phyloP scores from a whole-genome alignment of 805 yeast genomes.

The Kurtzmaniella fragi region DNA sequence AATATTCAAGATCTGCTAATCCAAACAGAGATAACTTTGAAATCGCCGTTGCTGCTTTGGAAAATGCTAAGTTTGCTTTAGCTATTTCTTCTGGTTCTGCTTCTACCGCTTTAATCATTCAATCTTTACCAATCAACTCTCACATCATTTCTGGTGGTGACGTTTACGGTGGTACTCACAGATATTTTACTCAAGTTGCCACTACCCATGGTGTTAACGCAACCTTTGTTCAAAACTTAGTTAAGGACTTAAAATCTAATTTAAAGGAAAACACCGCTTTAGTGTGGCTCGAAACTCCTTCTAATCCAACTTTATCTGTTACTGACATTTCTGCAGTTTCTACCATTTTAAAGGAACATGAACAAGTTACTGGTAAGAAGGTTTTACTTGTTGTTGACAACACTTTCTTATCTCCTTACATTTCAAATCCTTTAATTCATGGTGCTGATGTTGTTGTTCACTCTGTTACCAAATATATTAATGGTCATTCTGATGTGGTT shows the following conservation, averaged over 20 bases:
- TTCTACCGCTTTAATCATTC: slow-evolving; percentile 71
- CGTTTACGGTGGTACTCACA: slow-evolving; percentile 88
- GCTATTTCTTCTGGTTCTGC: slow-evolving; percentile 88
- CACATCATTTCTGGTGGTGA: slow-evolving; percentile 80
- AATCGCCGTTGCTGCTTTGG: slow-evolving; percentile 72
- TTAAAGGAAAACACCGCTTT: slow-evolving; percentile 61
- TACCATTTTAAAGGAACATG: slow-evolving; percentile 42
- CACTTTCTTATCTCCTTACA: slow-evolving; percentile 83
- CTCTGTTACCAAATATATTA: slow-evolving; percentile 85
- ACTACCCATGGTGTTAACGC: slow-evolving; percentile 70
- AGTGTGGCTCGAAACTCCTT: slow-evolving; percentile 87
- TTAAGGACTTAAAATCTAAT: slow-evolving; percentile 50
- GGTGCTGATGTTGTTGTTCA: slow-evolving; percentile 90
- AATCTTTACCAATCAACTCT: slow-evolving; percentile 63
- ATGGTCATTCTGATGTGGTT: slow-evolving; percentile 90
- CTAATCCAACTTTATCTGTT: slow-evolving; percentile 79
- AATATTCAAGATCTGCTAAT: slow-evolving; percentile 80
- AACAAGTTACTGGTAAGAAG: slow-evolving; percentile 43
- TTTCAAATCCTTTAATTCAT: slow-evolving; percentile 74
- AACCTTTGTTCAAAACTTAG: slow-evolving; percentile 62
- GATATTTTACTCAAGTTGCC: slow-evolving; percentile 86
- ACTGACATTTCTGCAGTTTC: slow-evolving; percentile 70
- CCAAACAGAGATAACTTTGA: slow-evolving; percentile 85
- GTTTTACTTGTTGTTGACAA: slow-evolving; percentile 75
- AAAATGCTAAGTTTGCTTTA: slow-evolving; percentile 67